phyloP scores from a whole-genome alignment of 768 basidiomycete genomes.

The Agrocybe praecox region DNA sequence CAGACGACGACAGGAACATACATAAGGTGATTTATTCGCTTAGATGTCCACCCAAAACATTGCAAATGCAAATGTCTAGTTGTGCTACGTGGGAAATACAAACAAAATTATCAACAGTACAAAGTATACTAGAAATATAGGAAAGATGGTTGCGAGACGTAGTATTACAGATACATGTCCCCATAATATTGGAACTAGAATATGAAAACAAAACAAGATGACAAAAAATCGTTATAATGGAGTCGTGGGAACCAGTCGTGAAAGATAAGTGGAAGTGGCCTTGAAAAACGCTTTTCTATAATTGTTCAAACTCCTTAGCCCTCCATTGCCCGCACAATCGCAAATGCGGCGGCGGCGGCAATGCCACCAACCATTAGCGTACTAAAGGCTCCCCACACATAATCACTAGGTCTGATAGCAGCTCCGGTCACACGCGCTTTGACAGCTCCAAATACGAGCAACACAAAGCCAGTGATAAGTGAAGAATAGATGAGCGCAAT shows the following conservation, averaged over 20 bases:
- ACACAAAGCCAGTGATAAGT: conserved; percentile 79
- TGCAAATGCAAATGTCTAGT: not conserved
- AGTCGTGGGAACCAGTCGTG: no score
- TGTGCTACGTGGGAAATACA: not conserved
- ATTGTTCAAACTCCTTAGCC: conserved; percentile 17
- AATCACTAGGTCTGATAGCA: conserved; percentile 63
- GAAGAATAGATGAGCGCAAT: conserved; percentile 73
- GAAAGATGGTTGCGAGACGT: not conserved
- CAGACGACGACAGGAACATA: not conserved
- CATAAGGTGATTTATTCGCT: no score
- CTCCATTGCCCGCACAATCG: conserved; percentile 51
- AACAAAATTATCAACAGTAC: not conserved
- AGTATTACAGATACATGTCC: not conserved
- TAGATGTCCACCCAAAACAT: not conserved
- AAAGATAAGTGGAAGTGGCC: no score
- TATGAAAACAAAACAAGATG: not conserved
- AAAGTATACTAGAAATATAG: not conserved
- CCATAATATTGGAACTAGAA: not conserved
- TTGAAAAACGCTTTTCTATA: not conserved
- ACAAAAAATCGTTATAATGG: not conserved
- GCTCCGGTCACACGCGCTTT: conserved; percentile 91
- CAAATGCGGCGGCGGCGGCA: conserved; percentile 75
- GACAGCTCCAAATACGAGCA: conserved; percentile 89
- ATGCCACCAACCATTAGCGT: conserved; percentile 90
- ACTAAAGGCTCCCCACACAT: conserved; percentile 85